Evolutionary conservation across 1,284 basidiomycete species (phyloP).

Genomic region (Tremellales sp.): DNA sequence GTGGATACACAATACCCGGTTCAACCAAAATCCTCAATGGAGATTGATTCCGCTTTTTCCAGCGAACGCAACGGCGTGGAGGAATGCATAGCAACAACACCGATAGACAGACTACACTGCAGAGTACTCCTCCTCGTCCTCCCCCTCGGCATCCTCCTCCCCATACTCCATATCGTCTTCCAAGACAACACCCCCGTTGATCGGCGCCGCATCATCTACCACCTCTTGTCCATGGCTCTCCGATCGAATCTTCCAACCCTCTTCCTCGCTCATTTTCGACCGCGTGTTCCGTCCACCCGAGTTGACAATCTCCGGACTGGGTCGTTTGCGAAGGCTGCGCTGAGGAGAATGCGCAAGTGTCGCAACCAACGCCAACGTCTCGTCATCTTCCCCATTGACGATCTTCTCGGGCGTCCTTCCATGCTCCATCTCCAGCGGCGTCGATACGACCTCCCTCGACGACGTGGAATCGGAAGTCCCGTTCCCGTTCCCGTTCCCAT

Average conservation of each 20-base stretch:
- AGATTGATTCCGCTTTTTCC: too few species aligned
- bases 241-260: too few species aligned
- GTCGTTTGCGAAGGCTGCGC: slow-evolving; percentile 30
- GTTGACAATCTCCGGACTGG: slow-evolving; percentile 6
- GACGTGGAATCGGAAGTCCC: not conserved
- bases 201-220: not conserved
- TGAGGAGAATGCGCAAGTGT: slow-evolving; percentile 25
- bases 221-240: not conserved
- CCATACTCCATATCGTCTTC: too few species aligned
- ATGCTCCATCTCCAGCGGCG: slow-evolving; percentile 5
- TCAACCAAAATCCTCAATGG: too few species aligned
- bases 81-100: too few species aligned
- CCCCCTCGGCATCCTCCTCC: slow-evolving; percentile 12
- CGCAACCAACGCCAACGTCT: slow-evolving; percentile 37
- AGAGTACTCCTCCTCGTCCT: slow-evolving; percentile 8
- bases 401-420: slow-evolving; percentile 4
- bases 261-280: too few species aligned
- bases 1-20: too few species aligned
- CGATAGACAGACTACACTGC: too few species aligned
- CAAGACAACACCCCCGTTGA: slow-evolving; percentile 1
- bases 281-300: too few species aligned
- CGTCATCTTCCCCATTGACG: slow-evolving; percentile 31
- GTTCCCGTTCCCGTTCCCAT: slow-evolving; percentile 3
- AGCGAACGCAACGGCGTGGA: too few species aligned
- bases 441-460: slow-evolving; percentile 1